These are phyloP conservation scores for Tephrocybe sp. DNA, from an alignment of 768 basidiomycete genomes.

Conservation along the genomic window DNA sequence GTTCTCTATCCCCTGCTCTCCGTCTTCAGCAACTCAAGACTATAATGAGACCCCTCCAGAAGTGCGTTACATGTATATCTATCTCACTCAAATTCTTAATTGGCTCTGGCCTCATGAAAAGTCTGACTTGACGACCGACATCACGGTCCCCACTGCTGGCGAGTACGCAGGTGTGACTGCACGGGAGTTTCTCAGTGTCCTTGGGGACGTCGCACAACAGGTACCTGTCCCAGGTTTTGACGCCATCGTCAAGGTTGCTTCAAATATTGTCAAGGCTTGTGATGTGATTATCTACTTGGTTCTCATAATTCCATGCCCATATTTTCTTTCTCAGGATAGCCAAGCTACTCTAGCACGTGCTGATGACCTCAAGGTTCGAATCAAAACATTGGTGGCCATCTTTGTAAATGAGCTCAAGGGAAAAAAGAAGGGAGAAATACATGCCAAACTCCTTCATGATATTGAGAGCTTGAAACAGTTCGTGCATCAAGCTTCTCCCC, in stretches of 20 bases:
- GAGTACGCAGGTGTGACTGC: conserved; percentile 5
- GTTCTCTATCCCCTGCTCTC: no score
- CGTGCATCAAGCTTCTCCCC: not conserved
- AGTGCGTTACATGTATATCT: no score
- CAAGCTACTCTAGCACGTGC: conserved; percentile 5
- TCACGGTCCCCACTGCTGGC: not conserved
- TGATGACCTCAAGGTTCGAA: conserved; percentile 3
- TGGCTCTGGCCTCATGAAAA: not conserved
- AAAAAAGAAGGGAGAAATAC: conserved; percentile 1
- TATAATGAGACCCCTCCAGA: no score
- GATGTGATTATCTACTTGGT: not conserved
- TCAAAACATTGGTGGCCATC: conserved; percentile 1
- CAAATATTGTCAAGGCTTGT: conserved; percentile 2
- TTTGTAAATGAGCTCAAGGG: conserved; percentile 8
- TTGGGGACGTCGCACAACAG: conserved; percentile 2
- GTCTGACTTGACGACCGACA: not conserved
- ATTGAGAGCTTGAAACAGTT: not conserved
- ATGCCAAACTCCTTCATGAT: not conserved
- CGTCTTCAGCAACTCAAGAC: no score
- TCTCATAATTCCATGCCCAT: not conserved
- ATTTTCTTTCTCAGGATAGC: not conserved
- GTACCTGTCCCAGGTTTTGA: conserved; percentile 6
- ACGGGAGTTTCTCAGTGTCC: conserved; percentile 1
- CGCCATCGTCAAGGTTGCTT: not conserved
- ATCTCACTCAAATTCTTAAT: no score